Percentiles rank a stretch among this genome's conserved stretches.
Conservation (phyloP, 306 rosid species). For the Acacia crassicarpa region DNA sequence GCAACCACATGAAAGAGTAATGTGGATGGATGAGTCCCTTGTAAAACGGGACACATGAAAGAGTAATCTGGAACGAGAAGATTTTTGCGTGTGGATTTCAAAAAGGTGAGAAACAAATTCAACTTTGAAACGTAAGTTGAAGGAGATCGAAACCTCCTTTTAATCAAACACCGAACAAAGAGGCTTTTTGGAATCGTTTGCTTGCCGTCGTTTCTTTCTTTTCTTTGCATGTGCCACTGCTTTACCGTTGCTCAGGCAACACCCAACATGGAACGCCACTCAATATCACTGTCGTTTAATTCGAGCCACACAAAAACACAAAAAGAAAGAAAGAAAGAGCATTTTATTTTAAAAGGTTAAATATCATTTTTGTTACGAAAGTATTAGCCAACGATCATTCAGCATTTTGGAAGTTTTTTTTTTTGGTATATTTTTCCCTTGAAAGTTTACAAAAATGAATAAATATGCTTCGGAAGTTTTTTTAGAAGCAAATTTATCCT, state of each 20-base stretch:
- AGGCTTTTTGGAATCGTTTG: conserved; percentile 23
- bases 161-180: conserved; percentile 14
- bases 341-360: not conserved
- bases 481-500: too few species aligned
- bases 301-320: not conserved
- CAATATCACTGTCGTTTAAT: conserved; percentile 30
- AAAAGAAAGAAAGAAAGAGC: not conserved
- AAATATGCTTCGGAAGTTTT: too few species aligned
- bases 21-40: too few species aligned
- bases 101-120: not conserved
- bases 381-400: too few species aligned
- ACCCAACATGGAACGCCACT: conserved; percentile 25
- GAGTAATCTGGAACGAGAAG: too few species aligned
- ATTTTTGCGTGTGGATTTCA: not conserved
- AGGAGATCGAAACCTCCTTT: not conserved
- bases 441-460: too few species aligned
- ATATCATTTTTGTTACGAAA: too few species aligned
- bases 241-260: conserved; percentile 24
- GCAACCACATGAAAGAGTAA: too few species aligned
- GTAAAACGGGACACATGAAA: too few species aligned
- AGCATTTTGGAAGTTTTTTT: too few species aligned
- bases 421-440: too few species aligned
- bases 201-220: conserved; percentile 1
- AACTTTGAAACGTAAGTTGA: not conserved
- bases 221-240: conserved; percentile 33